These are phyloP conservation scores for Castanea crenata DNA, from an alignment of 306 rosid genomes.

Conservation along the genomic window DNA sequence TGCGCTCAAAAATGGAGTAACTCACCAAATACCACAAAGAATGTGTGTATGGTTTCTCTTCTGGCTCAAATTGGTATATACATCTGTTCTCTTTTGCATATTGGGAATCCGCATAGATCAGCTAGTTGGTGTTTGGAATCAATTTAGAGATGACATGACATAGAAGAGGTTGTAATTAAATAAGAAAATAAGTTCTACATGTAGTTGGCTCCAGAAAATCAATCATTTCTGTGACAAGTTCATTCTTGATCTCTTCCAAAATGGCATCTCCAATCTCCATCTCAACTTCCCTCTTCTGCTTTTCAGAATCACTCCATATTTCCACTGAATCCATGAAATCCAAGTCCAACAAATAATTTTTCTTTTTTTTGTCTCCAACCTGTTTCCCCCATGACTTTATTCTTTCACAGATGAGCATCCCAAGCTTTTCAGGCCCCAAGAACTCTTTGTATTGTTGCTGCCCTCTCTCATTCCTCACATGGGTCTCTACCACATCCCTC, in stretches of 20 bases:
- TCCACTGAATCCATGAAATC: conserved; percentile 38
- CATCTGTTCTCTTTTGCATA: not conserved
- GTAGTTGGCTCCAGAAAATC: conserved; percentile 9
- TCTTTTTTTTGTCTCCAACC: conserved; percentile 31
- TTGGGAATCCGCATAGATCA: not conserved
- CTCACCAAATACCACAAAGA: too few relatives aligned
- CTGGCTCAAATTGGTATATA: too few relatives aligned
- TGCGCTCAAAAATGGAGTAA: too few relatives aligned
- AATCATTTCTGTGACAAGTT: conserved; percentile 38
- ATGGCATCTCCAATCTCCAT: conserved; percentile 55
- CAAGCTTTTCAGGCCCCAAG: conserved; percentile 45
- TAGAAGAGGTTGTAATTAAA: conserved; percentile 1
- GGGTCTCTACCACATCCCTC: conserved; percentile 46
- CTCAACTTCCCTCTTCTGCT: conserved; percentile 41
- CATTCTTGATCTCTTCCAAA: conserved; percentile 46
- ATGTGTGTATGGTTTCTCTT: too few relatives aligned
- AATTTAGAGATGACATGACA: not conserved
- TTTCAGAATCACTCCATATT: conserved; percentile 52
- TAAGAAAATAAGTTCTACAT: not conserved
- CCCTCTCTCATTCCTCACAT: conserved; percentile 25
- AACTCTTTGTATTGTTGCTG: conserved; percentile 11
- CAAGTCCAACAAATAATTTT: conserved; percentile 23
- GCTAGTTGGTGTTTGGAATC: not conserved
- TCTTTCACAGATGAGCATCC: conserved; percentile 46
- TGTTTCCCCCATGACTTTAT: conserved; percentile 34